phyloP scores from a whole-genome alignment of 2,329 filamentous ascomycete species.

The Grosmannia huntii region DNA sequence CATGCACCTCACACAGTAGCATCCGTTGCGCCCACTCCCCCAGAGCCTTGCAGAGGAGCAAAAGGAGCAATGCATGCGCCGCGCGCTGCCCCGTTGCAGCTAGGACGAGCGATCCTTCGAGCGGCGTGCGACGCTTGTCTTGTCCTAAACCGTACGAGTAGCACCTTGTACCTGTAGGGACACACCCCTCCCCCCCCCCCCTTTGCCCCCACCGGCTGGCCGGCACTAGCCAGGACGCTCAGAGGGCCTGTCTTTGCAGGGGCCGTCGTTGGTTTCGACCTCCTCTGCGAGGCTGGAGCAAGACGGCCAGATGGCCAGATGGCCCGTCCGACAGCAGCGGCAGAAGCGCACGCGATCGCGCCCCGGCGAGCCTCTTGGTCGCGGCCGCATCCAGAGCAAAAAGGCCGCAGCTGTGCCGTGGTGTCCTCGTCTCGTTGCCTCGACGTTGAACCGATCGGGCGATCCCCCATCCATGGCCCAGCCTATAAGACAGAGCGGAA shows the following conservation, averaged over 20 bases:
- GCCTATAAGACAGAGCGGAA: constrained; percentile 5
- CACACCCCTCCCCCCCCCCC: not conserved
- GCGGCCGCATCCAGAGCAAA: too few species aligned
- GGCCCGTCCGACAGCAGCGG: too few species aligned
- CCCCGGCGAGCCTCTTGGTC: too few species aligned
- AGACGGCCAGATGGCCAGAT: too few species aligned
- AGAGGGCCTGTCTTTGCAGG: not conserved
- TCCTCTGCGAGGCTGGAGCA: too few species aligned
- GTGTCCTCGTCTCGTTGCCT: too few species aligned
- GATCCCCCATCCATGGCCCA: not conserved
- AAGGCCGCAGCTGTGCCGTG: too few species aligned
- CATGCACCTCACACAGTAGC: not conserved
- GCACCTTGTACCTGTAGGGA: not conserved
- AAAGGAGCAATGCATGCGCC: too few species aligned
- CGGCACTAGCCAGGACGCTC: not conserved
- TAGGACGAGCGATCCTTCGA: not conserved
- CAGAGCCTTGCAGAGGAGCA: too few species aligned
- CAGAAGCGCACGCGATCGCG: too few species aligned
- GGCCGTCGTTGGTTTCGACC: not conserved
- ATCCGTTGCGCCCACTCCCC: too few species aligned
- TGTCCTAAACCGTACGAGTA: not conserved
- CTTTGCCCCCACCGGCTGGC: not conserved
- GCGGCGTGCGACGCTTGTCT: too few species aligned
- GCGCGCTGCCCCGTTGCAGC: not conserved
- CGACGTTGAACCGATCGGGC: not conserved